These are phyloP conservation scores for Vickermania ingenoplastis DNA, from an alignment of 208 protist species.

Conservation along the genomic window DNA sequence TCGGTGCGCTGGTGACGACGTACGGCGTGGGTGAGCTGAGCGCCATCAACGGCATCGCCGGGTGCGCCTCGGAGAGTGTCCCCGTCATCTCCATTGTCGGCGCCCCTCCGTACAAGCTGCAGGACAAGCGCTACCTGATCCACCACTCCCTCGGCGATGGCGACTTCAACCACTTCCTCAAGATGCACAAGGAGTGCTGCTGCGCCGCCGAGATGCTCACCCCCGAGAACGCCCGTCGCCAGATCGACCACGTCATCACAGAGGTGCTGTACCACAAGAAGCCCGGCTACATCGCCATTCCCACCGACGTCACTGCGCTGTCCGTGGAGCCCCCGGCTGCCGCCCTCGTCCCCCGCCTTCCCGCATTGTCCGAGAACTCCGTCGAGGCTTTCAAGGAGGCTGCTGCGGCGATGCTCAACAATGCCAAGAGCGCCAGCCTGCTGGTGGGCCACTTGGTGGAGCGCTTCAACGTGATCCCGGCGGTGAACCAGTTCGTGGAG, in stretches of 20 bases:
- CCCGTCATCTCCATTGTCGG: conserved; percentile 43
- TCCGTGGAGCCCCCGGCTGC: conserved; percentile 21
- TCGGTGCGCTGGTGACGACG: conserved; percentile 30
- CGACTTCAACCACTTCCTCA: conserved; percentile 25
- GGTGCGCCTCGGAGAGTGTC: conserved; percentile 19
- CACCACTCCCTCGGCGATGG: conserved; percentile 50
- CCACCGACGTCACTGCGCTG: conserved; percentile 21
- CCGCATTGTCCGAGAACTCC: conserved; percentile 13
- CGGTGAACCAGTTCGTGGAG: conserved; percentile 25
- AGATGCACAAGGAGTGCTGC: conserved; percentile 23
- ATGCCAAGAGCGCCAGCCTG: conserved; percentile 17
- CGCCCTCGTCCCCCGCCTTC: conserved; percentile 14
- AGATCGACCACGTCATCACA: conserved; percentile 48
- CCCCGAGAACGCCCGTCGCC: conserved; percentile 22
- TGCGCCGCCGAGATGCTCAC: conserved; percentile 26
- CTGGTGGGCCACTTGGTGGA: conserved; percentile 33
- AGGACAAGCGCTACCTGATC: conserved; percentile 18
- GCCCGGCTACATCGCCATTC: conserved; percentile 37
- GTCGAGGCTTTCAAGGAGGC: conserved; percentile 22
- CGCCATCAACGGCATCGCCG: conserved; percentile 31
- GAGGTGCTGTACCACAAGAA: conserved; percentile 32
- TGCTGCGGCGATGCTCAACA: conserved; percentile 10
- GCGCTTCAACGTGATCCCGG: conserved; percentile 13
- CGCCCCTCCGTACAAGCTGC: conserved; percentile 11
- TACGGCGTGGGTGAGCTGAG: conserved; percentile 43